Base-by-base conservation (phyloP, 1,284 basidiomycete genomes). In the Heterobasidion irregulare region DNA sequence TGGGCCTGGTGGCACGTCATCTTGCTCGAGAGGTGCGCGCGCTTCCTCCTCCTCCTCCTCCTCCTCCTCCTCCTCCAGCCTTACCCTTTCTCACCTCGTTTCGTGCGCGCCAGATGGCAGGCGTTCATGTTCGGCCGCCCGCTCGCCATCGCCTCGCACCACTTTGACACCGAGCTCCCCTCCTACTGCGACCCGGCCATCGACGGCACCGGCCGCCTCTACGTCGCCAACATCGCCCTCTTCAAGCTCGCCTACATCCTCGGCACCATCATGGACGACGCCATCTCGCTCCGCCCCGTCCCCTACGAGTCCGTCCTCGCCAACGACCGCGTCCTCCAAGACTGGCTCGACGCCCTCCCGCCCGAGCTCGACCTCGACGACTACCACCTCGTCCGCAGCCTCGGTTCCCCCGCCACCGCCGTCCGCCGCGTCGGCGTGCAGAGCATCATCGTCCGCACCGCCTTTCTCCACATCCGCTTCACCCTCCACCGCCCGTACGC, bases 1-100 rank as follows among this genome's bases (percentile, higher is more conserved):
- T 91, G 89, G 88, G 86, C 86, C 2, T 91, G 88, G 88, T 91
- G 89, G 89, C 87, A 91, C 68, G 84, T 89, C 59, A 69, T 91
- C 49, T 72, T 89, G 54, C 74, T 89, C 36, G 88, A 91, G 70
- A 75, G 88, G 84, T 86, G 49, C 10, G 53, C 38, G 38, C 12
- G 34, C 41, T 33, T 47, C 19, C 19, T 26, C 19, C 19, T 26
- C 3, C 19, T 26, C 19, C 3, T 26, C 19, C 3, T 26, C 19
- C 36, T 15, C 36, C 35, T 6, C 13, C 6, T 33, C 34, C n/a
- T 47, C 19, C 15, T 12, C 26, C 10, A 44, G n/a, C n/a, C n/a
- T n/a, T n/a, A n/a, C 18, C 46, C n/a, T 18, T 26, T 10, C 50
- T 55, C 4, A 54, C 50, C 8, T 33, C 32, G 32, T 47, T 49